Conservation (phyloP, 1,284 basidiomycete genomes). For the Porphyrellus sp. region DNA sequence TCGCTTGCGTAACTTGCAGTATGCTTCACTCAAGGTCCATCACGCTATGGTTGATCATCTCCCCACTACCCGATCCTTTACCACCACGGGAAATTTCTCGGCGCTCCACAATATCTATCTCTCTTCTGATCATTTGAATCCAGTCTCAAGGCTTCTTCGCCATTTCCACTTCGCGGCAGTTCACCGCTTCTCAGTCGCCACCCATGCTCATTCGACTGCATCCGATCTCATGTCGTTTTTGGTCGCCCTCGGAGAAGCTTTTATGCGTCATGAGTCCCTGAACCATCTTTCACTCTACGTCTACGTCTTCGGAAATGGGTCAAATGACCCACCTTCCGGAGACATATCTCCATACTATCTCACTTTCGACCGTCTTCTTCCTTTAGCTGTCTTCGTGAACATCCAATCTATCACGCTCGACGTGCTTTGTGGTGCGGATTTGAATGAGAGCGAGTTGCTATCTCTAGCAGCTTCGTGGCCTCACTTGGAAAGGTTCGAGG, state of each 20-base stretch:
- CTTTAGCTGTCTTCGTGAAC: slow-evolving; percentile 14
- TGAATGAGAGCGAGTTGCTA: slow-evolving; percentile 12
- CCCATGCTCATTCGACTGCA: not conserved
- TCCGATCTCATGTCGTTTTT: slow-evolving; percentile 9
- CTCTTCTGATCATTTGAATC: not conserved
- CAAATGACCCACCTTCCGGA: not conserved
- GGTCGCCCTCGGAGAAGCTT: slow-evolving; percentile 3
- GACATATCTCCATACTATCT: not conserved
- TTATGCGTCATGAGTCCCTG: not conserved
- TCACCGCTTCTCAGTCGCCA: not conserved
- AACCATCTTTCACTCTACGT: not conserved
- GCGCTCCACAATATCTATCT: not conserved
- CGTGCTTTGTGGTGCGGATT: not conserved
- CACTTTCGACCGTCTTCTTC: slow-evolving; percentile 3
- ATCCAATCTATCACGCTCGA: slow-evolving; percentile 8
- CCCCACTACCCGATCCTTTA: not conserved
- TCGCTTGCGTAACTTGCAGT: not conserved
- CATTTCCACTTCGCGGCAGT: not conserved
- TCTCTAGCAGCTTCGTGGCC: slow-evolving; percentile 21
- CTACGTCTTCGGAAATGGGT: not conserved
- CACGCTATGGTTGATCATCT: not conserved
- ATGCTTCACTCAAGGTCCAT: not conserved
- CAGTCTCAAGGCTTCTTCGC: slow-evolving; percentile 7
- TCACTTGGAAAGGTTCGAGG: not conserved
- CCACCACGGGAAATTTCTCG: not conserved